These are phyloP conservation scores for Heterobasidion irregulare DNA, from an alignment of 1,284 basidiomycete genomes.

Conservation along the genomic window DNA sequence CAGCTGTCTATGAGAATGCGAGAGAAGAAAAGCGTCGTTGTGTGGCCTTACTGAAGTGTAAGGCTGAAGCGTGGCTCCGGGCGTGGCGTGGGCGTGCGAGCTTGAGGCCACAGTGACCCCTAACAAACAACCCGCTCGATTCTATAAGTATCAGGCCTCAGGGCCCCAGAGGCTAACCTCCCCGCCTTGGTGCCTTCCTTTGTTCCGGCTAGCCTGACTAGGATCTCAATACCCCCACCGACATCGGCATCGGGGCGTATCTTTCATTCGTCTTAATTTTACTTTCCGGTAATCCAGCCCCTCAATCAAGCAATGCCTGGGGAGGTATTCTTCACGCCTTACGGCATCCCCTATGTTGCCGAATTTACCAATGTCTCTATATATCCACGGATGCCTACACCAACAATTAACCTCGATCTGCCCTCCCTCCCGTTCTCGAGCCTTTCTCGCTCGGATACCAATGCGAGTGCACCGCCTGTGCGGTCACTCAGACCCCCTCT, in stretches of 20 bases:
- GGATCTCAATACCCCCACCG: neutral
- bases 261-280: neutral
- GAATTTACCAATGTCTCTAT: constrained; percentile 38
- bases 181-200: neutral
- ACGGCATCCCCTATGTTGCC: constrained; percentile 29
- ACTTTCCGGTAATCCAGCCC: neutral
- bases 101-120: too few relatives aligned
- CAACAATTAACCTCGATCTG: neutral
- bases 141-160: too few relatives aligned
- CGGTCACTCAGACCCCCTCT: constrained; percentile 9
- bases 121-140: too few relatives aligned
- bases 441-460: constrained; percentile 10
- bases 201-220: neutral
- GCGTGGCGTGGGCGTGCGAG: too few relatives aligned
- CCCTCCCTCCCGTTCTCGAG: neutral
- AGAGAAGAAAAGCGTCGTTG: too few relatives aligned
- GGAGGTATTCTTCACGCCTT: constrained; percentile 32
- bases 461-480: constrained; percentile 2
- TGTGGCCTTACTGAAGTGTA: too few relatives aligned
- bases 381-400: constrained; percentile 16
- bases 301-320: constrained; percentile 16
- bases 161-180: neutral
- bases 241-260: too few relatives aligned
- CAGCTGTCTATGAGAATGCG: too few relatives aligned
- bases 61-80: too few relatives aligned